Base-by-base conservation (phyloP, 257 asterid genomes). In the Thymus quinquecostatus region DNA sequence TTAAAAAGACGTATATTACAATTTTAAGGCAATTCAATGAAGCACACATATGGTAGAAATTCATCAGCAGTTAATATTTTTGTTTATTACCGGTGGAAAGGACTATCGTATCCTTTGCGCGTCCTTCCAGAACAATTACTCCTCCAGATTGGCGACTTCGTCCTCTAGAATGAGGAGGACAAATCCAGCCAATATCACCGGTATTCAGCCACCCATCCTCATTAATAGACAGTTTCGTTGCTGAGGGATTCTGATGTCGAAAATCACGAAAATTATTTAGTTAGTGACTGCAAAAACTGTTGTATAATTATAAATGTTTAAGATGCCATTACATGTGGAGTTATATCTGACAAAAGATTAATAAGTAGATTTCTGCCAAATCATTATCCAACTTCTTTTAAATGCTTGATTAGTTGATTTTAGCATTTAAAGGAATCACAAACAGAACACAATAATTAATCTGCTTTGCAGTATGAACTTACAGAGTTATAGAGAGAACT, bases 181-280 rank as follows among this genome's bases (percentile, higher is more conserved):
- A 87, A 76, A 94, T 89, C 97, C 97, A 89, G 48, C 99, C 99
- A 70, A 94, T 77, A 86, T 94, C 99, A 60, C 97, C 97, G 3
- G 97, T 85, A 77, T 84, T 81, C 65, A 89, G 85, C 99, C 99
- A 94, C 8, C 99, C 99, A 64, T 84, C 78, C 78, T 85, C 89
- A 69, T 91, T 92, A 74, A 94, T 63, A 48, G 93, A 86, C 82
- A 82, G 87, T 69, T 80, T 78, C 38, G 99, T 89, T 12, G 97
- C 93, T 44, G 66, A 8, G 10, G 80, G 84, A 71, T 91, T 94
- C 98, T 92, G 82, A 58, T 49, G 51, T 73, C 10, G 59, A 56
- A 77, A 60, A 54, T 55, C 48, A 54, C 51, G 30, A 8, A 8
- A 32, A n/a, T 33, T 28, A 36, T 55, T 5, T 57, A 27, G 48